Base-by-base conservation (phyloP, 441 rosid genomes). In the Euphorbia celastroides region DNA sequence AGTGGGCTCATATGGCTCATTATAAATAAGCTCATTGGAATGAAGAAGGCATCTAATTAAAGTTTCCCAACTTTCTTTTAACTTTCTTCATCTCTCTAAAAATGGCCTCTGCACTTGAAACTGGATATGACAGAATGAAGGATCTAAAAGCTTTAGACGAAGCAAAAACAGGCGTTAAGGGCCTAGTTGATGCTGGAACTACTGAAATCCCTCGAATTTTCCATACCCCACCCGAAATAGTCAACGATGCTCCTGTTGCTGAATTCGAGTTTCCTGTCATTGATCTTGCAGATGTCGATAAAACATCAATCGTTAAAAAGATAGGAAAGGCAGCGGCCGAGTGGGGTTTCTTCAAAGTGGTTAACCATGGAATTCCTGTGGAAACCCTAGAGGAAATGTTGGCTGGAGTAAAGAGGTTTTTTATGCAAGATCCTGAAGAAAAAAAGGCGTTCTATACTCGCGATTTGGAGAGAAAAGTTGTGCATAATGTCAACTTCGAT, bases 81-180 rank as follows among this genome's bases (percentile, higher is more conserved):
- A n/a, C n/a, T n/a, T 38, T 16, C 16, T 2, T 13, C 6, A 2
- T 44, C 19, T 13, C 6, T 5, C 50, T 44, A 44, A 44, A 16
- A 42, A 70, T 70, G 73, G 34, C 5, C 8, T 54, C 55, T 41
- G 16, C 55, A 26, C 20, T 17, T n/a, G 61, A 62, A 12, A 25
- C 5, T 0, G 66, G 65, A 22, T 61, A 12, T 56, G 57, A 46
- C 30, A 62, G 66, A 64, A 17, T 62, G 56, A 59, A 27, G 23
- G 70, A 63, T 19, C 3, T 77, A 10, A 74, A 79, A 70, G 82
- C 81, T 22, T 80, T 84, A 42, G 83, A 75, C 46, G 81, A 75
- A 17, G 46, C 80, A 57, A 75, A 79, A 68, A 64, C 75, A 8
- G 83, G 86, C 11, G 82, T 81, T 19, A 82, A 82, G 50, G 89